Conservation (phyloP, 2,329 filamentous ascomycete species). For the Pestalotiopsis sp. region DNA sequence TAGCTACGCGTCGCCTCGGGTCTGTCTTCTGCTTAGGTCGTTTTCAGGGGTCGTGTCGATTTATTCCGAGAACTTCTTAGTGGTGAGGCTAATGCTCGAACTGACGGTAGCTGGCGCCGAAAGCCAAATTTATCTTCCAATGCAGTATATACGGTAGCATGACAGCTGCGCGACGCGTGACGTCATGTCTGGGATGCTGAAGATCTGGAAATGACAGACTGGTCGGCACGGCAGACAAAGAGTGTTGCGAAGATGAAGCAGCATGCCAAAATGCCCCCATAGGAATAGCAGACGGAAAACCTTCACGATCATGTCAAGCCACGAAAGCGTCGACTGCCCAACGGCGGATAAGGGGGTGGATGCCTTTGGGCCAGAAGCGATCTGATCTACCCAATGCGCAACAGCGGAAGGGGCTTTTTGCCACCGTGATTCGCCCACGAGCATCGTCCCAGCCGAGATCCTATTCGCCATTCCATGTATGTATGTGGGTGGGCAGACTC, state of each 20-base stretch:
- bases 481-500: neutral
- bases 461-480: neutral
- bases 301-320: neutral
- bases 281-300: neutral
- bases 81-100: neutral
- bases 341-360: neutral
- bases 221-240: neutral
- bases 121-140: neutral
- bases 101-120: slow-evolving; percentile 5
- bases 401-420: neutral
- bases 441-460: neutral
- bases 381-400: neutral
- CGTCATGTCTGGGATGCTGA: neutral
- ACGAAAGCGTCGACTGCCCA: neutral
- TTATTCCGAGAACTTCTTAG: neutral
- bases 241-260: neutral
- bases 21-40: neutral
- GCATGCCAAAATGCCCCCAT: neutral
- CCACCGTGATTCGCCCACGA: neutral
- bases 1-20: neutral
- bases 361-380: neutral
- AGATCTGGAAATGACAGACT: neutral
- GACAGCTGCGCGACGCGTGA: neutral
- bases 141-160: neutral
- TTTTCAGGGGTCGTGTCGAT: slow-evolving; percentile 4